Percentiles rank a stretch among this genome's conserved stretches.
Conservation (phyloP, 371 early-diverging fungal genomes). For the Chytridiales sp. region DNA sequence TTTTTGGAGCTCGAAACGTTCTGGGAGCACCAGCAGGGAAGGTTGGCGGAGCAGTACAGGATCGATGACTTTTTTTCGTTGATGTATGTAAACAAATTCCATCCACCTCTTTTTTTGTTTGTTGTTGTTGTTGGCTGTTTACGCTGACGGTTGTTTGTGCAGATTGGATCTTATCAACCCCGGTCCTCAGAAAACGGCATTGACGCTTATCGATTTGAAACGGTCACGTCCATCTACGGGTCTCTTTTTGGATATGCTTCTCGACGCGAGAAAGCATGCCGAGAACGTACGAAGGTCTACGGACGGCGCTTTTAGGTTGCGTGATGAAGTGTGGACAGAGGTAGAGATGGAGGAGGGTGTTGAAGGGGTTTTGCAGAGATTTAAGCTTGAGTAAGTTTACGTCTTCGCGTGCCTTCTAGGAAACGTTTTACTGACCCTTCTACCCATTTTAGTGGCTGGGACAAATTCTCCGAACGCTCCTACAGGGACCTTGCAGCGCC, state of each 20-base stretch:
- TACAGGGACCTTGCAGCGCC: conserved; percentile 29
- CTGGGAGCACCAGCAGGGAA: conserved; percentile 74
- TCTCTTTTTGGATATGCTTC: conserved; percentile 68
- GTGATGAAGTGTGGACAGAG: conserved; percentile 31
- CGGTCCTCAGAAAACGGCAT: conserved; percentile 44
- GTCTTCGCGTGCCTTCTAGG: background rate
- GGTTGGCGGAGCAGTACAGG: conserved; percentile 59
- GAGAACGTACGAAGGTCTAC: conserved; percentile 34
- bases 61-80: conserved; percentile 70
- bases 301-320: conserved; percentile 30
- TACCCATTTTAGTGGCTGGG: conserved; percentile 26
- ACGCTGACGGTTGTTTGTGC: background rate
- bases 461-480: conserved; percentile 26
- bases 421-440: too few relatives aligned
- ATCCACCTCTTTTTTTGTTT: conserved; percentile 26
- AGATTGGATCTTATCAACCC: conserved; percentile 23
- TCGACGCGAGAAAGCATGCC: conserved; percentile 59
- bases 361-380: conserved; percentile 16
- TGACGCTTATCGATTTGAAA: conserved; percentile 63
- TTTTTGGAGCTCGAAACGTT: conserved; percentile 80
- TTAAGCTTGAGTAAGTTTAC: conserved; percentile 22
- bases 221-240: conserved; percentile 46
- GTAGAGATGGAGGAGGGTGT: conserved; percentile 10
- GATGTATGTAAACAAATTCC: conserved; percentile 39
- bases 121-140: conserved; percentile 48